phyloP scores from a whole-genome alignment of 306 rosid species.

The Pyrus bretschneideri region DNA sequence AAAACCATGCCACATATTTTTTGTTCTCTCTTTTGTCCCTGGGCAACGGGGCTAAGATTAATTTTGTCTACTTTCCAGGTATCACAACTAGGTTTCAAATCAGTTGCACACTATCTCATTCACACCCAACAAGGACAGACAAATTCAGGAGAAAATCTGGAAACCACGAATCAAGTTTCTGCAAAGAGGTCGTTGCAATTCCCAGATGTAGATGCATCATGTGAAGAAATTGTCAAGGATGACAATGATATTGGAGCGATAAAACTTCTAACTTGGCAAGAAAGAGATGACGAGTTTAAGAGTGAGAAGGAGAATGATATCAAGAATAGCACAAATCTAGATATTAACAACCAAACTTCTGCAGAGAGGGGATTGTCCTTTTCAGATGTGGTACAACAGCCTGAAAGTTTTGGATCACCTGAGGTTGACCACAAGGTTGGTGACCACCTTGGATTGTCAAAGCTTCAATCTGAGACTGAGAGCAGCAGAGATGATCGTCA shows the following conservation, averaged over 20 bases:
- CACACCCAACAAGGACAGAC: constrained; percentile 49
- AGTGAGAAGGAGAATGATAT: constrained; percentile 1
- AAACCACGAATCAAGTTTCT: constrained; percentile 33
- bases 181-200: constrained; percentile 58
- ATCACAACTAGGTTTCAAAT: constrained; percentile 59
- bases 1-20: background rate
- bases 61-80: constrained; percentile 39
- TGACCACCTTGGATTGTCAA: constrained; percentile 7
- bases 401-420: constrained; percentile 11
- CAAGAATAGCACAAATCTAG: constrained; percentile 1
- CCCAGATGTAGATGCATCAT: constrained; percentile 27
- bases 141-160: constrained; percentile 28
- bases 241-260: constrained; percentile 16
- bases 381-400: constrained; percentile 17
- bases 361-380: constrained; percentile 47
- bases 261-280: constrained; percentile 21
- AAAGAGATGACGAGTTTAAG: constrained; percentile 15
- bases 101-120: constrained; percentile 95
- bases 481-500: background rate
- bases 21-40: background rate
- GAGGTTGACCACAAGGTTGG: constrained; percentile 18
- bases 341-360: constrained; percentile 23
- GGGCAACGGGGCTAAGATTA: constrained; percentile 15
- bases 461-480: constrained; percentile 4
- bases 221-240: constrained; percentile 25